Percentiles rank a stretch among this genome's conserved stretches.
Conservation (phyloP, 129 eudicot genomes). For the Helianthus annuus region HanXRQr2.0-SUNRISE NC_035446.2:144961887-144962386, state of each 20-base stretch:
- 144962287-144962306: constrained; percentile 93
- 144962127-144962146: too few species aligned
- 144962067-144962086: neutral
- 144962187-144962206: too few species aligned
- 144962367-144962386: constrained; percentile 17
- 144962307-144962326: constrained; percentile 88
- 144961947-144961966: neutral
- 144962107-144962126: neutral
- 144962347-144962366: neutral
- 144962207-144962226: too few species aligned
- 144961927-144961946: neutral
- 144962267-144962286: constrained; percentile 89
- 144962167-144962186: too few species aligned
- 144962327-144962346: constrained; percentile 36
- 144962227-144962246: neutral
- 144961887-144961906: neutral
- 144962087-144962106: neutral
- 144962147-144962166: too few species aligned
- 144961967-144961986: neutral
- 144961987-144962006: neutral
- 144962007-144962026: neutral
- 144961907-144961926: neutral
- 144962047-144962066: neutral
- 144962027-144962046: neutral
- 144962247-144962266: constrained; percentile 42